Base-by-base conservation (phyloP, 176 grass and related monocot species). In the Cocos nucifera region DNA sequence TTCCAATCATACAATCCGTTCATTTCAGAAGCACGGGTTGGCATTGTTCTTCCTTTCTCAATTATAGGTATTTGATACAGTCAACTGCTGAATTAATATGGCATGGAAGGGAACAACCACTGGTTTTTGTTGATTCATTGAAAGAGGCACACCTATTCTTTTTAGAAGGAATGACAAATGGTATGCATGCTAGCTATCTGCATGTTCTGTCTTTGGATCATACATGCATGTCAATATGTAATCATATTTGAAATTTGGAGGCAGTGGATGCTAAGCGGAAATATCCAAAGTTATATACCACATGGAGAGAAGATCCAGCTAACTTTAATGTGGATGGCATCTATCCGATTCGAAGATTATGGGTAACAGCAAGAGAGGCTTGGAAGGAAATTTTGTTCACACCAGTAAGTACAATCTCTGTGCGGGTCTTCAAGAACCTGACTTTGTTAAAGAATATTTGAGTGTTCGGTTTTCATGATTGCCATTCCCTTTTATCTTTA, bases 131-230 rank as follows among this genome's bases (percentile, higher is more conserved):
- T 49, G 80, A 94, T 79, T 94, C 84, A n/a, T 71, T 94, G 24
- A 77, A 94, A 62, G 89, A 94, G 75, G 80, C 78, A 17, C 89
- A 88, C 56, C 66, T 94, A 3, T 94, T 94, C 60, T 94, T 94
- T 77, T 53, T 94, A 15, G 89, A 94, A 64, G 89, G 89, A 22
- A 94, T 95, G 84, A 85, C 63, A 57, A 95, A 88, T 95, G 89
- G 89, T 94, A 82, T 50, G 64, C 5, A 1, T 62, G 5, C 15
- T 55, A 14, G 17, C 16, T 21, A 49, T 48, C 25, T 15, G 6
- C 19, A 15, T 25, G 29, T 16, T 3, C 9, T 68, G 52, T 57
- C 53, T 16, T 15, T 52, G 3, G 6, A 35, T 35, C 32, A 35
- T 35, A 8, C 32, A 35, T 35, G 32, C 32, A 35, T 35, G 32